Conservation (phyloP, 352 stramenopile genomes). For the Globisporangium abappressorium region DNA sequence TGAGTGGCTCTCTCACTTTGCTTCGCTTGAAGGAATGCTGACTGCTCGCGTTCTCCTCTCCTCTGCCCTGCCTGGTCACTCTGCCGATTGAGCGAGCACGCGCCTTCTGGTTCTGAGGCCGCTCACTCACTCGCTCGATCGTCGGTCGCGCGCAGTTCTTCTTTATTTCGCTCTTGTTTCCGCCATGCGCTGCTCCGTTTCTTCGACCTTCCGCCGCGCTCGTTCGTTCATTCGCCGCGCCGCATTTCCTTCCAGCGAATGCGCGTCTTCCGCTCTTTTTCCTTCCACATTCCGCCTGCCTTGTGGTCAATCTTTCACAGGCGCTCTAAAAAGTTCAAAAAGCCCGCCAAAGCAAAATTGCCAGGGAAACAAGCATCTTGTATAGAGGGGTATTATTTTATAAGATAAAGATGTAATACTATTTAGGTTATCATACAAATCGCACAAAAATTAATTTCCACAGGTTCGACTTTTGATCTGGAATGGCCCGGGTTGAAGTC, state of each 20-base stretch:
- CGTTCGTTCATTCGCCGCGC: not conserved
- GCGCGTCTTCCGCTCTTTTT: not conserved
- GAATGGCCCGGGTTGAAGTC: not conserved
- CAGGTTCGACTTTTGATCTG: not conserved
- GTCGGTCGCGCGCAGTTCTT: not conserved
- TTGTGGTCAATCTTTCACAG: not conserved
- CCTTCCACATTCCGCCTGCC: not conserved
- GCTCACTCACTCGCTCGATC: not conserved
- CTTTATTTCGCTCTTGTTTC: conserved; percentile 1
- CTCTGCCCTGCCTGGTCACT: too few species aligned
- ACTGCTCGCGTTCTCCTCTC: not conserved
- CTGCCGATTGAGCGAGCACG: not conserved
- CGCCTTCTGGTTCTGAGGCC: not conserved
- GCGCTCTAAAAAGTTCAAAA: not conserved
- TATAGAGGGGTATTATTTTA: not conserved
- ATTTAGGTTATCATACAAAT: not conserved
- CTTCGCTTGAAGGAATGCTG: not conserved
- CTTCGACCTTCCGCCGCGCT: not conserved
- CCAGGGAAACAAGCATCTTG: not conserved
- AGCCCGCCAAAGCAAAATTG: too few species aligned
- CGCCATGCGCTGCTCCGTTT: not conserved
- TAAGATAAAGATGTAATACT: not conserved
- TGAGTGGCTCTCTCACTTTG: not conserved
- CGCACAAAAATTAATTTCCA: not conserved
- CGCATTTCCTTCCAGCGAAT: not conserved